Evolutionary conservation across 2,329 filamentous ascomycete species (phyloP), one percentile per base, ranked within the genome.

Genomic region (Alternaria gaisen): DNA sequence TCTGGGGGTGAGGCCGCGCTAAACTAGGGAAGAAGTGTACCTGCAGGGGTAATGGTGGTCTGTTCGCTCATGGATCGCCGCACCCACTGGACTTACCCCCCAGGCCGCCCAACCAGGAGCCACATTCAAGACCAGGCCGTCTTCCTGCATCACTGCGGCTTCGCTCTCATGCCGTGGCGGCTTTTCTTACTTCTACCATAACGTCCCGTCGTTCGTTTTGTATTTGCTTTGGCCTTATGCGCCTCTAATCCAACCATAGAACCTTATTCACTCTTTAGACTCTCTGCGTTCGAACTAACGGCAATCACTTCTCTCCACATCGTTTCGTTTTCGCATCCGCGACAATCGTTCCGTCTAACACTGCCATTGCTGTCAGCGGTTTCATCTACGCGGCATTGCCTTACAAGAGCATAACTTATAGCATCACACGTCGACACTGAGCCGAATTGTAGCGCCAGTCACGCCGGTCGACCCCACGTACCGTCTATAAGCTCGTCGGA

Each of bases 61-160:
- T 69, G 63, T 64, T 64, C 63, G 51, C 67, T 61, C 60, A 53
- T 66, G 71, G 71, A 76, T 77, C 72, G 69, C 68, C 73, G 61
- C 67, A 54, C 62, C 40, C 46, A 57, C 51, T 53, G 36, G 54
- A 57, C 56, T 34, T 53, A 43, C 67, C 67, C 40, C 62, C 64
- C 65, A 65, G 68, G 69, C 54, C 64, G 67, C 69, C 67, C 73
- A 74, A 72, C 72, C 68, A 73, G 70, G 60, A 67, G 63, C 68
- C 60, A 63, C 63, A 58, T 64, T 71, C 64, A 65, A 66, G 69
- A 64, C 66, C 64, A 62, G 67, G 66, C 56, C 64, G 44, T 63
- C 62, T 61, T 65, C 64, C 65, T 68, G 65, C 60, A 59, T 57
- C 60, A 62, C 46, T 70, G 65, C 64, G 66, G 65, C 64, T 61